These are phyloP conservation scores for Carallia brachiata DNA, from an alignment of 345 rosid genomes.

Conservation along the genomic window DNA sequence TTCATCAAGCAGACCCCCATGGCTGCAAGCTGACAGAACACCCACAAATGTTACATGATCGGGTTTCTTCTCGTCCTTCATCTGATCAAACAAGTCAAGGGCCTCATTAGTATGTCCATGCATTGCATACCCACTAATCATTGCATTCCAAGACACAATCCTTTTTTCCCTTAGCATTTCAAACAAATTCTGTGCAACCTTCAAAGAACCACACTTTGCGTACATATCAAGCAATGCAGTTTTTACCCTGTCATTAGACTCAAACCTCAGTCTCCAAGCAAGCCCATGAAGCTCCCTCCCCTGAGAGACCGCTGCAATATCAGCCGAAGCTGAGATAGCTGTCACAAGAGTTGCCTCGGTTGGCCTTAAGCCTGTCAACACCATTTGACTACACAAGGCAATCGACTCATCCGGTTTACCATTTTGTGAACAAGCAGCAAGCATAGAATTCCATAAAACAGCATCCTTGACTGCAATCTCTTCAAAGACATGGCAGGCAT, in stretches of 20 bases:
- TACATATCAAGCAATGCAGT: slow-evolving; percentile 9
- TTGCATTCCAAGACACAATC: slow-evolving; percentile 40
- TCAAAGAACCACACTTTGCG: slow-evolving; percentile 22
- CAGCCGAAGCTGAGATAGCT: slow-evolving; percentile 17
- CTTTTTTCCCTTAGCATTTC: slow-evolving; percentile 26
- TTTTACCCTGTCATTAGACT: slow-evolving; percentile 28
- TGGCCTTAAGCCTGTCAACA: slow-evolving; percentile 20
- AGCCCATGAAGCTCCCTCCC: slow-evolving; percentile 40
- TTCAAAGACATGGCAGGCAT: slow-evolving; percentile 27
- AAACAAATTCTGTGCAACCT: slow-evolving; percentile 34
- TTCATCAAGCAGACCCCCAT: slow-evolving; percentile 10
- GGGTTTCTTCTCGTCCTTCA: slow-evolving; percentile 20
- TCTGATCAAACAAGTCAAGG: slow-evolving; percentile 30
- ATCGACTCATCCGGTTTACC: slow-evolving; percentile 22
- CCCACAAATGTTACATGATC: slow-evolving; percentile 39
- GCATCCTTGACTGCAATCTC: slow-evolving; percentile 27
- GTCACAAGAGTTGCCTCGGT: slow-evolving; percentile 36
- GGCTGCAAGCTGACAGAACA: slow-evolving; percentile 41
- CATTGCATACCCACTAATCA: slow-evolving; percentile 44
- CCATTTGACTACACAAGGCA: slow-evolving; percentile 31
- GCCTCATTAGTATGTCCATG: slow-evolving; percentile 32
- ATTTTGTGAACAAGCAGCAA: slow-evolving; percentile 33
- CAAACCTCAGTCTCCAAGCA: slow-evolving; percentile 30
- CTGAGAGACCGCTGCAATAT: slow-evolving; percentile 26
- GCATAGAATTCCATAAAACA: slow-evolving; percentile 41